Evolutionary conservation across 768 basidiomycete genomes (phyloP).

Genomic region (Stropharia rugosoannulata): DNA sequence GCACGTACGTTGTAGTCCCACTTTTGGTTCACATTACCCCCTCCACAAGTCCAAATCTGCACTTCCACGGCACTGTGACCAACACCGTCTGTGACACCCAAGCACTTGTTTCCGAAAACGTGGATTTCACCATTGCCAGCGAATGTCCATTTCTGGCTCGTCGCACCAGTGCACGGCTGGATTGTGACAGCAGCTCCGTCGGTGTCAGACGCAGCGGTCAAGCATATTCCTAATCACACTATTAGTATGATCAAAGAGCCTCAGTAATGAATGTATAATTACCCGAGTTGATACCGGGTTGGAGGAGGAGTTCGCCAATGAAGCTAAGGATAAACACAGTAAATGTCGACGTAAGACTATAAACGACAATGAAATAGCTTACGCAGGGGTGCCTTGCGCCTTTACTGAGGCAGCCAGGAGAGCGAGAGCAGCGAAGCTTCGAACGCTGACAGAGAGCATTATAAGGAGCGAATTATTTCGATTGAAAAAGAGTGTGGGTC

Average conservation of each 20-base stretch:
- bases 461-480: constrained; percentile 11
- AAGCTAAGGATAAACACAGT: constrained; percentile 26
- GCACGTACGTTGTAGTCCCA: constrained; percentile 43
- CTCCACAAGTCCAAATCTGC: constrained; percentile 50
- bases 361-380: constrained; percentile 6
- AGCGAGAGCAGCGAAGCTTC: constrained; percentile 12
- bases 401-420: constrained; percentile 19
- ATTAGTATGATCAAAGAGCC: neutral
- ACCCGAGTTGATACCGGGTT: constrained; percentile 44
- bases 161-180: constrained; percentile 42
- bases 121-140: constrained; percentile 34
- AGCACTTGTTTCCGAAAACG: constrained; percentile 47
- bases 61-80: constrained; percentile 44
- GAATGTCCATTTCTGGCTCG: constrained; percentile 51
- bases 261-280: constrained; percentile 6
- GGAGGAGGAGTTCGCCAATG: constrained; percentile 40
- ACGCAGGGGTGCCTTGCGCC: constrained; percentile 29
- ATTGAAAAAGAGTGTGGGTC: constrained; percentile 19
- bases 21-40: constrained; percentile 41
- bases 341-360: neutral
- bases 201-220: constrained; percentile 48
- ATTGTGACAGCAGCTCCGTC: constrained; percentile 49
- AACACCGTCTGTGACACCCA: constrained; percentile 44
- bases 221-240: constrained; percentile 39
- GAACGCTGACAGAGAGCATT: constrained; percentile 16